These are phyloP conservation scores for Rhynchospora breviuscula DNA, from an alignment of 176 grass and related monocot species.

Conservation along the genomic window DNA sequence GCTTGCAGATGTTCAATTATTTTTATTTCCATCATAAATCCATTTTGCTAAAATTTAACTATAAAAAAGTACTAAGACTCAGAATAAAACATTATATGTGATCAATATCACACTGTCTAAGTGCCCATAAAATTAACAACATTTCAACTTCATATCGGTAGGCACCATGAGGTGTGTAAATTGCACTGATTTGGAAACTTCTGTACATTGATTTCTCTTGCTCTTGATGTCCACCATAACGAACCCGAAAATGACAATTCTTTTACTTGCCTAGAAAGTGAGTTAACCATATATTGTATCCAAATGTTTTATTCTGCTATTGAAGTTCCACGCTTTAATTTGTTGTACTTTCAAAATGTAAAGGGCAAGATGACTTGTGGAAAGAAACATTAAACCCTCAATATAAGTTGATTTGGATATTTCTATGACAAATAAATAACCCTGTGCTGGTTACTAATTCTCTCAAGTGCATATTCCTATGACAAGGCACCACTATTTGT, in stretches of 20 bases:
- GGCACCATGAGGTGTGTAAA: not conserved
- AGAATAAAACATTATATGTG: not conserved
- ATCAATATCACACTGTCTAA: not conserved
- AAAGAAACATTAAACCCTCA: not conserved
- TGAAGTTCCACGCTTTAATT: not conserved
- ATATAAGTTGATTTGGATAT: not conserved
- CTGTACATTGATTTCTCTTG: not conserved
- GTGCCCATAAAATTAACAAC: not conserved
- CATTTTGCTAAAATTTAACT: not conserved
- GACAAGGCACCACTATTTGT: conserved; percentile 56
- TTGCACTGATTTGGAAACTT: not conserved
- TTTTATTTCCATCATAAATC: not conserved
- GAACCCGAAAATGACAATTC: not conserved
- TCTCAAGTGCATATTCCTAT: conserved; percentile 15
- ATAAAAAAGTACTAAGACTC: not conserved
- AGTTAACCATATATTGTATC: not conserved
- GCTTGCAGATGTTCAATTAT: not conserved
- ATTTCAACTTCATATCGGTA: not conserved
- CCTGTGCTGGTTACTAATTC: conserved; percentile 2
- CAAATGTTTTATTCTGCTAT: not conserved
- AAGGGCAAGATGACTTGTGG: not conserved
- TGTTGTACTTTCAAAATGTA: not conserved
- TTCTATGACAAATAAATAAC: too few relatives aligned
- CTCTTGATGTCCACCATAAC: not conserved
- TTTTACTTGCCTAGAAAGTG: not conserved